Conservation (phyloP, 2,329 filamentous ascomycete species). For the Fusarium protoensiforme region DNA sequence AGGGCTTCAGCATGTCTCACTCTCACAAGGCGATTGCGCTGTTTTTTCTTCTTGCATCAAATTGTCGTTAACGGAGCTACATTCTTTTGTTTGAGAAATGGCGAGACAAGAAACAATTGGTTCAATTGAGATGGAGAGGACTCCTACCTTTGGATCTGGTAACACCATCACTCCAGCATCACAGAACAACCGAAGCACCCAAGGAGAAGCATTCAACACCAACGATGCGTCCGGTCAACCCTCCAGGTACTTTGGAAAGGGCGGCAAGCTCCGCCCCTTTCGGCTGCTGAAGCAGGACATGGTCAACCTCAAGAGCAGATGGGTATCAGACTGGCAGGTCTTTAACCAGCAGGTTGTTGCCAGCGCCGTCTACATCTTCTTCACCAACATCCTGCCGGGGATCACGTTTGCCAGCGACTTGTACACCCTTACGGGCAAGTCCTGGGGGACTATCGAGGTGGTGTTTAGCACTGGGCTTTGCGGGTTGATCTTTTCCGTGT, state of each 20-base stretch:
- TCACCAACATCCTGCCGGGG: constrained; percentile 73
- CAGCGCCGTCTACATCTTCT: constrained; percentile 74
- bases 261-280: constrained; percentile 61
- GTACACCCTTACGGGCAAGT: constrained; percentile 69
- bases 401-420: constrained; percentile 76
- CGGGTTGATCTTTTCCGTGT: constrained; percentile 71
- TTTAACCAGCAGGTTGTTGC: constrained; percentile 74
- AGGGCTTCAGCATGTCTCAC: constrained; percentile 1
- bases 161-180: constrained; percentile 17
- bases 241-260: constrained; percentile 45
- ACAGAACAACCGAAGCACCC: background rate
- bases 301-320: constrained; percentile 57
- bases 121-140: constrained; percentile 15
- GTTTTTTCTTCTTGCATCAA: background rate
- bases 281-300: constrained; percentile 63
- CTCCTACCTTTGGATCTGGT: constrained; percentile 12
- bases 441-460: constrained; percentile 75
- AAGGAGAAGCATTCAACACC: background rate
- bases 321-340: constrained; percentile 63
- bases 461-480: constrained; percentile 74
- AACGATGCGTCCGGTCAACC: background rate
- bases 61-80: background rate
- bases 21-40: background rate
- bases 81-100: constrained; percentile 13
- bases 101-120: background rate